Conservation (phyloP, 176 grass and related monocot species). For the Oropetium thomaeum region DNA sequence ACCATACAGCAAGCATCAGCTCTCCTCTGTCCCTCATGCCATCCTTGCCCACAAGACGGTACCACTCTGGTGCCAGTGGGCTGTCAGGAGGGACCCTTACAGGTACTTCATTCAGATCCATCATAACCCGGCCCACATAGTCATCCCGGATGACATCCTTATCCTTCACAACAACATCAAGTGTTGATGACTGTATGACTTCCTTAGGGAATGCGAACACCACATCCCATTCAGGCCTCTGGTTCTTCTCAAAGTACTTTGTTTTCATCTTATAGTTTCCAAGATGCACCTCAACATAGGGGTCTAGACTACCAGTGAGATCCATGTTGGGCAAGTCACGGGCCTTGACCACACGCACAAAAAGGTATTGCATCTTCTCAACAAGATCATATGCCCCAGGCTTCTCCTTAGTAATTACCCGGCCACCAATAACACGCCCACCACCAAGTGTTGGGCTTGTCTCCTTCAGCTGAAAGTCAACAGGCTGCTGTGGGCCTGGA, state of each 20-base stretch:
- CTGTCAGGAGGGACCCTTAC: constrained; percentile 84
- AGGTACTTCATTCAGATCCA: constrained; percentile 82
- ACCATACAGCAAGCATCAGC: constrained; percentile 93
- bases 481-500: constrained; percentile 53
- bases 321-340: constrained; percentile 73
- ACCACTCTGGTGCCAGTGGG: constrained; percentile 88
- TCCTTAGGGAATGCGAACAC: constrained; percentile 87
- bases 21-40: constrained; percentile 72
- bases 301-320: constrained; percentile 84
- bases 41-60: constrained; percentile 79
- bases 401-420: constrained; percentile 66
- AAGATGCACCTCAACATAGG: constrained; percentile 68
- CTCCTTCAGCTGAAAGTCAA: constrained; percentile 84
- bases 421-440: constrained; percentile 72
- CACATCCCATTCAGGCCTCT: constrained; percentile 83
- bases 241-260: constrained; percentile 62
- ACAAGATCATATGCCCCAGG: constrained; percentile 84
- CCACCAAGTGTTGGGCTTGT: constrained; percentile 85
- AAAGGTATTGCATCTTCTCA: constrained; percentile 94
- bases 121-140: constrained; percentile 49
- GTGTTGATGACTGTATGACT: constrained; percentile 44
- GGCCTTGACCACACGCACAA: constrained; percentile 90
- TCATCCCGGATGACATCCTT: constrained; percentile 61
- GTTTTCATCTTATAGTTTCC: constrained; percentile 82
- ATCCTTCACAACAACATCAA: constrained; percentile 77